phyloP scores from a whole-genome alignment of 495 filamentous ascomycete genomes.

The Xanthoparmelia taractica region DNA sequence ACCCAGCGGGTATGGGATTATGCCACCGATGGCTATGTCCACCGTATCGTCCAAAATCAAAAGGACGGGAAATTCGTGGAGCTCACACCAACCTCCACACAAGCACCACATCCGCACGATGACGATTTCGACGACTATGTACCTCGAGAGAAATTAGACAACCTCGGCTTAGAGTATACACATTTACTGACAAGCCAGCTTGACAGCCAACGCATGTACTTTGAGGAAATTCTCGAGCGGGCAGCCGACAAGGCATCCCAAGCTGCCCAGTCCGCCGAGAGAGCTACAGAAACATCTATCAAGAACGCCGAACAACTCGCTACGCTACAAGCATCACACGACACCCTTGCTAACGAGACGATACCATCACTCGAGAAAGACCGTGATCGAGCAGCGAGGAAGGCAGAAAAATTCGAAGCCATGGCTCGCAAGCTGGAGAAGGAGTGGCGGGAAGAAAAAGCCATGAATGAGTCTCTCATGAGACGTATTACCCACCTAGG shows the following conservation, averaged over 20 bases:
- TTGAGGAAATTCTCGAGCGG: conserved; percentile 85
- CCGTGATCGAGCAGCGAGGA: conserved; percentile 55
- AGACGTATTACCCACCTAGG: conserved; percentile 62
- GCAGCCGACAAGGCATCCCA: conserved; percentile 84
- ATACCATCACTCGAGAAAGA: conserved; percentile 64
- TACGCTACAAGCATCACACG: conserved; percentile 48
- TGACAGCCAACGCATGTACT: conserved; percentile 86
- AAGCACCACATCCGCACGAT: conserved; percentile 24
- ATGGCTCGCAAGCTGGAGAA: conserved; percentile 69
- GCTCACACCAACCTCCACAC: conserved; percentile 47
- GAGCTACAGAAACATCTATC: conserved; percentile 48
- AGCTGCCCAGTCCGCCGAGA: conserved; percentile 57
- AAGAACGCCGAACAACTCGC: conserved; percentile 44
- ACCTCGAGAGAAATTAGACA: conserved; percentile 83
- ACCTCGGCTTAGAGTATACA: conserved; percentile 87
- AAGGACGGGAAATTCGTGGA: conserved; percentile 86
- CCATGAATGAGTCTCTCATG: conserved; percentile 71
- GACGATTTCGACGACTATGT: conserved; percentile 58
- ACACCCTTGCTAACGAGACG: conserved; percentile 46
- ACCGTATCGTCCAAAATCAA: conserved; percentile 87
- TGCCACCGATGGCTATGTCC: conserved; percentile 86
- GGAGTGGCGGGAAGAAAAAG: conserved; percentile 80
- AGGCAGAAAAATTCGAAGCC: conserved; percentile 61
- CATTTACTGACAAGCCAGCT: conserved; percentile 86
- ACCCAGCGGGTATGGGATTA: conserved; percentile 99